Evolutionary conservation across 2,329 filamentous ascomycete species (phyloP), one percentile per base, ranked within the genome.

Genomic region (Alternaria incomplexa): DNA sequence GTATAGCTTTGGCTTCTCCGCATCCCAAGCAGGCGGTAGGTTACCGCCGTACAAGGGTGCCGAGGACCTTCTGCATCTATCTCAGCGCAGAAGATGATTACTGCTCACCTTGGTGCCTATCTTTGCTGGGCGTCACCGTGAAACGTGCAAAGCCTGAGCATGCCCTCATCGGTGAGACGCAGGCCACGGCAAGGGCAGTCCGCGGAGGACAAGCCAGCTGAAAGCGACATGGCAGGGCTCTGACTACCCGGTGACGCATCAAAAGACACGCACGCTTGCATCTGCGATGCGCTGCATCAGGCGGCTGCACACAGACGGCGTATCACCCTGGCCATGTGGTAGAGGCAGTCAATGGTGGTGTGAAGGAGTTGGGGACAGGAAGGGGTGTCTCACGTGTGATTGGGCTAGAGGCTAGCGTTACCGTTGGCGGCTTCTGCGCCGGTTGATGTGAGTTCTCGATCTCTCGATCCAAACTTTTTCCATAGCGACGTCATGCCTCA

Each of bases 301-400:
- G 55, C 44, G 48, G 44, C 50, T 36, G 20, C 48, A 30, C 40
- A 23, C 23, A n/a, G 22, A 40, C 26, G 54, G 64, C 64, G 59
- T 65, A 65, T 67, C 60, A 65, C n/a, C 26, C 64, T 50, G 58
- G 62, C 66, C 66, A 67, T 65, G 64, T 67, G 64, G 66, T 58
- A 25, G 40, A 20, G 26, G 30, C 20, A 44, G 50, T 65, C 56
- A 20, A 50, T 62, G 64, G 64, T 69, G 68, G 66, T 63, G 60
- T 64, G 54, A 26, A 52, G 63, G 46, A 47, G 36, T 28, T 25
- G 44, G 58, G 59, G 58, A 50, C 9, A n/a, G 28, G 55, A 57
- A 65, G 53, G 58, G 32, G 58, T 17, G 36, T 36, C 23, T 30
- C 65, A 45, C 43, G 50, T 47, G 23, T 65, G 30, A 66, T 70